Percentiles rank a stretch among this genome's conserved stretches.
These are phyloP conservation scores for Spergularia azorica DNA, from an alignment of 179 eudicot genomes.

Conservation along the genomic window DNA sequence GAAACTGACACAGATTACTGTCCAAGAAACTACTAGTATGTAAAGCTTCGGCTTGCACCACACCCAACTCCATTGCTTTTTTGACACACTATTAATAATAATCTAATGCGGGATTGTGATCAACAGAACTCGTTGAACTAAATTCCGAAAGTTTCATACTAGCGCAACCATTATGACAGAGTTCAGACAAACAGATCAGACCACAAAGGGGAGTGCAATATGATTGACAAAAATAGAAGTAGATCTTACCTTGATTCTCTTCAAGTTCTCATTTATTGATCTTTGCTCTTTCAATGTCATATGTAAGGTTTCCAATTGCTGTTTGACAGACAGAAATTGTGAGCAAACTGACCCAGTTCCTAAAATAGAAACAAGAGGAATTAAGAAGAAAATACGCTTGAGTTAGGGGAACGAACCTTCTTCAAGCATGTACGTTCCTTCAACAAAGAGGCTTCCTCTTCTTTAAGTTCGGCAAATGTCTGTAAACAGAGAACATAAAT, in stretches of 20 bases:
- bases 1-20: not conserved
- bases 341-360: not conserved
- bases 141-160: not conserved
- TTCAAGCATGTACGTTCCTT: constrained; percentile 47
- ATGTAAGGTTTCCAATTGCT: constrained; percentile 45
- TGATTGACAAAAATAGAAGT: not conserved
- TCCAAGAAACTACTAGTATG: too few relatives aligned
- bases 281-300: constrained; percentile 40
- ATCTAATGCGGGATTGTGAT: not conserved
- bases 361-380: not conserved
- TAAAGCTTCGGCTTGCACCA: too few relatives aligned
- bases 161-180: not conserved
- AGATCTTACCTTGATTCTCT: constrained; percentile 48
- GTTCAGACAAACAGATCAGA: not conserved
- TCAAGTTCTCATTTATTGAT: constrained; percentile 44
- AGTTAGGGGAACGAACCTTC: constrained; percentile 39
- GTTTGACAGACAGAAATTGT: constrained; percentile 12
- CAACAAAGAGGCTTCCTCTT: constrained; percentile 48
- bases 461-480: constrained; percentile 62
- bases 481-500: constrained; percentile 19
- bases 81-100: too few relatives aligned
- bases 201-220: not conserved
- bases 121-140: too few relatives aligned
- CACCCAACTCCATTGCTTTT: too few relatives aligned
- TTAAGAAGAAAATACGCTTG: not conserved